Evolutionary conservation across 768 basidiomycete genomes (phyloP).

Genomic region (Mycena leptocephala): DNA sequence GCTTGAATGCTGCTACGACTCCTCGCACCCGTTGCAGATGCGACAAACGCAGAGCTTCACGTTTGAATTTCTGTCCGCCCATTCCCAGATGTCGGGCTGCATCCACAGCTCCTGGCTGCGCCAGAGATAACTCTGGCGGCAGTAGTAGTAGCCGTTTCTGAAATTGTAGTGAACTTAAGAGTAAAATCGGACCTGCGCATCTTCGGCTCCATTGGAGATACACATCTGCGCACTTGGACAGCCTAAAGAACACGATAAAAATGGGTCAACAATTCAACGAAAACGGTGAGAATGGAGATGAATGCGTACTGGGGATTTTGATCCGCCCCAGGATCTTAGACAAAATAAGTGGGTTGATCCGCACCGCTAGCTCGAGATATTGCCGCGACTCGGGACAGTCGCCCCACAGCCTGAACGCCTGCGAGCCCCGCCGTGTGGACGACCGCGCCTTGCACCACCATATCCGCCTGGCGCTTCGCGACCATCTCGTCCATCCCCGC

Average conservation of each 20-base stretch:
- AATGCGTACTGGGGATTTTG: neutral
- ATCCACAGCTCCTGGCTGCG: slow-evolving; percentile 7
- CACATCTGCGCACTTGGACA: neutral
- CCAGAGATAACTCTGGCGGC: slow-evolving; percentile 5
- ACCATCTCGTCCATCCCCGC: neutral
- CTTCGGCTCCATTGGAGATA: neutral
- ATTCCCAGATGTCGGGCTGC: neutral
- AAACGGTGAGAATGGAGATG: no score
- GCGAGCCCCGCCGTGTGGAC: neutral
- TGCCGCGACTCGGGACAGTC: slow-evolving; percentile 2
- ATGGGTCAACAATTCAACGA: neutral
- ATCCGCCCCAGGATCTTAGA: slow-evolving; percentile 13
- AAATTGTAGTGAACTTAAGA: no score
- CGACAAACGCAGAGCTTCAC: neutral
- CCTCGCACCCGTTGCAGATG: no score
- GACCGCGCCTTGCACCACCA: neutral
- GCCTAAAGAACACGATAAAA: neutral
- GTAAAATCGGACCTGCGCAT: neutral
- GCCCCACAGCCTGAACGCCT: slow-evolving; percentile 2
- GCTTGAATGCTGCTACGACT: slow-evolving; percentile 5
- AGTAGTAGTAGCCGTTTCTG: neutral
- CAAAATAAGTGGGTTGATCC: neutral
- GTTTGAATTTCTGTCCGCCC: neutral
- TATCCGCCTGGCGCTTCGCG: neutral
- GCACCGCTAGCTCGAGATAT: neutral